Conservation (phyloP, 208 protist genomes). For the Leptomonas seymouri region DNA sequence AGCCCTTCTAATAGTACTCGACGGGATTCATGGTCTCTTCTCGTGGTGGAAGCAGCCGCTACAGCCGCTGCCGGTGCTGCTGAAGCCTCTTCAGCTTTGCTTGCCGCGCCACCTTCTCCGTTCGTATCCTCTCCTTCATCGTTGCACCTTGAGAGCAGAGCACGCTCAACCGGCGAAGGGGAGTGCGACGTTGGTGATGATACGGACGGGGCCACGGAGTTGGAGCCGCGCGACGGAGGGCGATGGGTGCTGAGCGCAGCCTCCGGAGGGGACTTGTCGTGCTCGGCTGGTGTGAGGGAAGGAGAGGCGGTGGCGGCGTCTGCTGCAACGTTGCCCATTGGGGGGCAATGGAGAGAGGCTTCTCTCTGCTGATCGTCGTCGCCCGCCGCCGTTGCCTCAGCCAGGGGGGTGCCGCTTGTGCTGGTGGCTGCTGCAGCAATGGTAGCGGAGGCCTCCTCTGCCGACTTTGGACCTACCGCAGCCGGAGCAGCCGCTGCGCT, state of each 20-base stretch:
- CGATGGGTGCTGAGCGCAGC: conserved; percentile 3
- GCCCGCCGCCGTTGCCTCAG: neutral
- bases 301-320: conserved; percentile 5
- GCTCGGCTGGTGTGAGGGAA: conserved; percentile 6
- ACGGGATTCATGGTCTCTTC: neutral
- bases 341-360: neutral
- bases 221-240: conserved; percentile 11
- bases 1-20: conserved; percentile 26
- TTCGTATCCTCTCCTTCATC: too few relatives aligned
- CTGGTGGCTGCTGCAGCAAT: neutral
- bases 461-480: too few relatives aligned
- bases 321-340: neutral
- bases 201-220: conserved; percentile 2
- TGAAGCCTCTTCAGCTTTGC: neutral
- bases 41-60: neutral
- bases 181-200: neutral
- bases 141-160: neutral
- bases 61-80: neutral
- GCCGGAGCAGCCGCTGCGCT: too few relatives aligned
- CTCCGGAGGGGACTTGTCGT: conserved; percentile 13
- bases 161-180: conserved; percentile 9
- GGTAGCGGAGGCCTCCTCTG: neutral
- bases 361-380: neutral
- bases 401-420: neutral
- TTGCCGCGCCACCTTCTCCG: too few relatives aligned